Percentiles rank a stretch among this genome's conserved stretches.
These are phyloP conservation scores for Cordyceps cateniannulata DNA, from an alignment of 2,329 filamentous ascomycete genomes.

Conservation along the genomic window DNA sequence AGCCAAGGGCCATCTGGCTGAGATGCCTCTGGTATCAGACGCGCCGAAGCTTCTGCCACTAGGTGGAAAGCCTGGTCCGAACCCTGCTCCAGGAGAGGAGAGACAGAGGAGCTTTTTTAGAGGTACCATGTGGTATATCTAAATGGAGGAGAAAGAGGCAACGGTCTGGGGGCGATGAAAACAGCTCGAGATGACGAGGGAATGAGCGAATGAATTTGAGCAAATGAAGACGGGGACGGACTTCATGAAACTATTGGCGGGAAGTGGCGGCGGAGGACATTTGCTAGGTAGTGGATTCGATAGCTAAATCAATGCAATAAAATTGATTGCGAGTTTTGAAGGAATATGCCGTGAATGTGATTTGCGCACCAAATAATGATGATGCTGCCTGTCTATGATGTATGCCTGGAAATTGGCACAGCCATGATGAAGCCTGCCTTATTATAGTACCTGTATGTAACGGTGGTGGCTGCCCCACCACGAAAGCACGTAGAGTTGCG, in stretches of 20 bases:
- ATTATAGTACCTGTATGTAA: too few relatives aligned
- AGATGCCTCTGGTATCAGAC: slow-evolving; percentile 19
- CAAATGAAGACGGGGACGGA: background rate
- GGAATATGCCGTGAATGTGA: background rate
- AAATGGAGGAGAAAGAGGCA: background rate
- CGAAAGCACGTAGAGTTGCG: background rate
- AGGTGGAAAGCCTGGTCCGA: slow-evolving; percentile 20
- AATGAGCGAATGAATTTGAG: too few relatives aligned
- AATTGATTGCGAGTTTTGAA: background rate
- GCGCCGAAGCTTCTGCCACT: slow-evolving; percentile 26
- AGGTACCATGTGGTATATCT: slow-evolving; percentile 41
- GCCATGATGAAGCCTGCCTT: too few relatives aligned
- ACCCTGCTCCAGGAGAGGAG: slow-evolving; percentile 23
- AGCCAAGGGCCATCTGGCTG: slow-evolving; percentile 31
- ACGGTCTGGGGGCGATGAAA: background rate
- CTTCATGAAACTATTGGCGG: slow-evolving; percentile 5
- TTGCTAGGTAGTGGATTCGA: background rate
- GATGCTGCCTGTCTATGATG: too few relatives aligned
- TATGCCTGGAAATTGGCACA: background rate
- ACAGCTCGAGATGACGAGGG: too few relatives aligned
- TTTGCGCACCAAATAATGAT: background rate
- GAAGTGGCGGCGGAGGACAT: slow-evolving; percentile 11
- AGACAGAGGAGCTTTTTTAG: slow-evolving; percentile 30
- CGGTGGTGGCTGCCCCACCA: background rate
- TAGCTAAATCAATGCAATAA: background rate